A percentile compares a stretch with the other conserved stretches of the same genome.
Evolutionary conservation across 192 early-diverging fungal genomes (phyloP).

Genomic region (Endogone sp.): DNA sequence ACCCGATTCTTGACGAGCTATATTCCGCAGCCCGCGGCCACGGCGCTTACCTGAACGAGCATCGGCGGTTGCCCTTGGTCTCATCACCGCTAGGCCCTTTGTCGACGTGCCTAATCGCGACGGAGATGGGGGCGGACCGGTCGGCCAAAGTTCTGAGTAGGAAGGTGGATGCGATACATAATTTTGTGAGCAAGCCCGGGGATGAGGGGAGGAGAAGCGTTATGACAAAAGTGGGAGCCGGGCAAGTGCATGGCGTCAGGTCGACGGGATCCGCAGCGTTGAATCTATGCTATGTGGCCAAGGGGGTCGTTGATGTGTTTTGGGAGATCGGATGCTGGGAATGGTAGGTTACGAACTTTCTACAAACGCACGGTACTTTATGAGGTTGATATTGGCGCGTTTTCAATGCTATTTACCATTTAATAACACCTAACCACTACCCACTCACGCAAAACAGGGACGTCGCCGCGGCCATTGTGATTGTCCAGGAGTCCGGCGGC

Average conservation of each 20-base stretch:
- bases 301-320: conserved; percentile 81
- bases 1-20: conserved; percentile 83
- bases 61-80: conserved; percentile 55
- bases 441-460: conserved; percentile 57
- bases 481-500: conserved; percentile 85
- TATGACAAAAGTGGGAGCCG: conserved; percentile 19
- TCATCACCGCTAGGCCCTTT: conserved; percentile 59
- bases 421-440: not conserved
- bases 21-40: conserved; percentile 52
- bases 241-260: conserved; percentile 68
- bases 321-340: conserved; percentile 87
- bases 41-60: conserved; percentile 64
- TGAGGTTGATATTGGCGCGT: not conserved
- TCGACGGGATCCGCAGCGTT: conserved; percentile 74
- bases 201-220: conserved; percentile 11
- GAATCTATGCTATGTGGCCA: conserved; percentile 75
- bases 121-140: conserved; percentile 83
- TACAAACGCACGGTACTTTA: not conserved
- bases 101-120: conserved; percentile 65
- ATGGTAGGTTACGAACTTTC: conserved; percentile 30
- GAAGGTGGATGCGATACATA: conserved; percentile 64
- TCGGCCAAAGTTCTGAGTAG: conserved; percentile 50
- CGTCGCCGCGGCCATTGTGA: conserved; percentile 81
- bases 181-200: conserved; percentile 54
- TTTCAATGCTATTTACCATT: not conserved